Base-by-base conservation (phyloP, 768 basidiomycete genomes). In the Pisolithus tinctorius region DNA sequence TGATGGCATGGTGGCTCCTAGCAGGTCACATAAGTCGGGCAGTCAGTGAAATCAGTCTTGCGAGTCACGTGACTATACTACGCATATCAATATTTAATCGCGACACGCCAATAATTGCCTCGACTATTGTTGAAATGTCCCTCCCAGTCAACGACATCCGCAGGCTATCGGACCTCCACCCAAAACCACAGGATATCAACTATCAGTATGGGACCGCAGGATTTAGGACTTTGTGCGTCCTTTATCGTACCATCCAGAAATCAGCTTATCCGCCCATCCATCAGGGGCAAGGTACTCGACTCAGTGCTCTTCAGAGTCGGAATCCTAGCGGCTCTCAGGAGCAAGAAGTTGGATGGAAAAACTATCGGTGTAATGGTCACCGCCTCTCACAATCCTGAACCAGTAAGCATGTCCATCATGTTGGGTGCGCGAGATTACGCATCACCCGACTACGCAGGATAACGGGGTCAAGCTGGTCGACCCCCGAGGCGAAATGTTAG, bases 381-480 rank as follows among this genome's bases (percentile, higher is more conserved):
- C 36, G 96, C 96, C 2, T 95, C 93, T n/a, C 96, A 99, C 70
- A 99, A 99, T 66, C 95, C 96, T n/a, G 94, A 94, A 65, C 78
- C 82, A 63, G 94, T 93, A 61, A 57, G 79, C 63, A n/a, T 47
- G 41, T 36, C 54, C 45, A 47, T 2, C 27, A 3, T 49, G 39
- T 49, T 29, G 30, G 25, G 26, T 37, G 27, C 11, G 51, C 38
- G 17, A 14, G 37, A 39, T 26, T 10, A 49, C 40, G 31, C 20
- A 52, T n/a, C 16, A 30, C 38, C 17, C 49, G 38, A 45, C 53
- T 55, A 23, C 51, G 7, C 62, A 96, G 93, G 96, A 99, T 67
- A 99, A 99, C 66, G 96, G 96, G 27, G 96, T 97, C 56, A 99
- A 99, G 70, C 80, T 99, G 37, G 93, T 99, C 37, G 96, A 99